Evolutionary conservation across 371 early-diverging fungal genomes (phyloP).

Genomic region (Coemansia sp.): DNA sequence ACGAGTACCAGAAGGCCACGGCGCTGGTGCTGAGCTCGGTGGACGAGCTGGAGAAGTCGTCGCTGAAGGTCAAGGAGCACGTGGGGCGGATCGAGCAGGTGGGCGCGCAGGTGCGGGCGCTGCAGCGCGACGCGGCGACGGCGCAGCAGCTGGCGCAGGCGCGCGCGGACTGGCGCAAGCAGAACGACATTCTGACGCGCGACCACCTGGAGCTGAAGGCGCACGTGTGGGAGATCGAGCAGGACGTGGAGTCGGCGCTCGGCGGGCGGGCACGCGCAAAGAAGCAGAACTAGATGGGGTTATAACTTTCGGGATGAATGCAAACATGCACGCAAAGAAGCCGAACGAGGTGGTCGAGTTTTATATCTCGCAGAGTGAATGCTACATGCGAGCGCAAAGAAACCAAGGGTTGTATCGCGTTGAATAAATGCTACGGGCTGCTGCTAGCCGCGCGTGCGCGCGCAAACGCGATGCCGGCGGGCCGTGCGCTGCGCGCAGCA

Average conservation of each 20-base stretch:
- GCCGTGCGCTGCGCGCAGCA: conserved; percentile 30
- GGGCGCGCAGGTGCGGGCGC: conserved; percentile 62
- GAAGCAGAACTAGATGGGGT: no score
- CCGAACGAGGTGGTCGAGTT: no score
- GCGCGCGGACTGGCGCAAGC: conserved; percentile 66
- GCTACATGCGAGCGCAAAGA: no score
- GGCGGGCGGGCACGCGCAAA: conserved; percentile 20
- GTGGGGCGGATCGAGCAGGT: conserved; percentile 74
- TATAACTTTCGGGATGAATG: no score
- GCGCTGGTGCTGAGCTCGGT: conserved; percentile 68
- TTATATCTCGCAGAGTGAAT: no score
- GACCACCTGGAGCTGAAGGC: conserved; percentile 76
- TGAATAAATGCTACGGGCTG: neutral
- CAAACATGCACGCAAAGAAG: no score
- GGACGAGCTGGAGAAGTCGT: conserved; percentile 72
- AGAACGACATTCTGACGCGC: conserved; percentile 70
- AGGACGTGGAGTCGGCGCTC: conserved; percentile 55
- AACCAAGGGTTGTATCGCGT: neutral
- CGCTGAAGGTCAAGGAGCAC: conserved; percentile 69
- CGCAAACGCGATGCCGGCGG: conserved; percentile 11
- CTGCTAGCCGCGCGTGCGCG: neutral
- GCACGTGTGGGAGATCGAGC: conserved; percentile 73
- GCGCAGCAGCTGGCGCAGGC: conserved; percentile 66
- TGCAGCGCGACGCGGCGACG: conserved; percentile 63
- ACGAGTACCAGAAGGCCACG: conserved; percentile 77